Percentiles rank a stretch among this genome's conserved stretches.
These are phyloP conservation scores for Hansfordia pulvinata DNA, from an alignment of 2,329 filamentous ascomycete genomes.

Conservation along the genomic window DNA sequence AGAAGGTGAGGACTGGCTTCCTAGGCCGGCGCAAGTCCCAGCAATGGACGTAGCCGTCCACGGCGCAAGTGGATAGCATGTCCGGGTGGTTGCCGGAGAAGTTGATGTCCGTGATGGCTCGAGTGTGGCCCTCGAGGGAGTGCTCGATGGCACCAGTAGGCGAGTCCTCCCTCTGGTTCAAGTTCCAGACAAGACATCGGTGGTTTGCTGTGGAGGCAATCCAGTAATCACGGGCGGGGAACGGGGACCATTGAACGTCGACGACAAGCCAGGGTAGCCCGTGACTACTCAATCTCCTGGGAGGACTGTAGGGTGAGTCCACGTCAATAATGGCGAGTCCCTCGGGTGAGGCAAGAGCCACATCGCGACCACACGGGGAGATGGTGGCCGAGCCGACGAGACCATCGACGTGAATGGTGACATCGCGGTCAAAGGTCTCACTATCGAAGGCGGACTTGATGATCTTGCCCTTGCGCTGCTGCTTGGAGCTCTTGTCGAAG, in stretches of 20 bases:
- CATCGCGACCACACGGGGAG: constrained; percentile 79
- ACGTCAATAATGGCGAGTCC: constrained; percentile 86
- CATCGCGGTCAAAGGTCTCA: constrained; percentile 74
- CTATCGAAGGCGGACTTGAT: constrained; percentile 67
- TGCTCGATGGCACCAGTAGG: constrained; percentile 63
- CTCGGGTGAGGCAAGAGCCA: constrained; percentile 79
- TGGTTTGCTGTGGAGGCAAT: constrained; percentile 91
- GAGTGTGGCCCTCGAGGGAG: constrained; percentile 70
- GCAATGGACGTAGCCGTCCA: constrained; percentile 85
- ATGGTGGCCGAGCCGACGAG: constrained; percentile 82
- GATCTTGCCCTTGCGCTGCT: constrained; percentile 40
- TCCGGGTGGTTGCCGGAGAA: constrained; percentile 90
- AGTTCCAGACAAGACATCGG: constrained; percentile 86
- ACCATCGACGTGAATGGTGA: constrained; percentile 71
- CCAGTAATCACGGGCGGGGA: constrained; percentile 82
- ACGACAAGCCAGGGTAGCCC: constrained; percentile 89
- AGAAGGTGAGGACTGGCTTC: constrained; percentile 67
- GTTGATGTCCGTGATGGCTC: constrained; percentile 92
- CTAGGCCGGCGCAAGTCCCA: constrained; percentile 74
- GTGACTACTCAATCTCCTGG: constrained; percentile 68
- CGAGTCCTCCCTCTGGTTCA: constrained; percentile 66
- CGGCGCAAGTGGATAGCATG: constrained; percentile 75
- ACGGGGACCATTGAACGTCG: constrained; percentile 94
- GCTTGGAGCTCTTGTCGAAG: constrained; percentile 29
- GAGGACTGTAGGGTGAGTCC: constrained; percentile 77